Evolutionary conservation across 1,284 basidiomycete genomes (phyloP).

Genomic region (Boletus semigastroideus): DNA sequence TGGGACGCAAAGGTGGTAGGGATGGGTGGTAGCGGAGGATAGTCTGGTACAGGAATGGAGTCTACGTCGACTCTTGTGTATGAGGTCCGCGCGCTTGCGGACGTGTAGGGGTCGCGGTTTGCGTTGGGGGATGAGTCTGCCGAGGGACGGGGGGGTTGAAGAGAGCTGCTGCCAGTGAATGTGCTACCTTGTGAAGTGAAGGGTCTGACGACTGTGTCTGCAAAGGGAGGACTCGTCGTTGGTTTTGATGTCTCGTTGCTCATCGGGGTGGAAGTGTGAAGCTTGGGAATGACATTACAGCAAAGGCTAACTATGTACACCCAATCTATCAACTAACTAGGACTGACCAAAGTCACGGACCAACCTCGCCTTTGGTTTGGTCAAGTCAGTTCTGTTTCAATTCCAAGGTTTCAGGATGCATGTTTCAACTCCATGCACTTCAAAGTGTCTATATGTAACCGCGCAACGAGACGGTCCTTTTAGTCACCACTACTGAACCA

Average conservation of each 20-base stretch:
- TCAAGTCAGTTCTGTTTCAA: too few species aligned
- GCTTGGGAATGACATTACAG: too few species aligned
- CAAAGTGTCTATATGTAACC: too few species aligned
- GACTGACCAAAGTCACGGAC: too few species aligned
- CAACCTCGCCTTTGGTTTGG: too few species aligned
- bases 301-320: too few species aligned
- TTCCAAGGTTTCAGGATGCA: too few species aligned
- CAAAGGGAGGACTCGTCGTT: conserved; percentile 18
- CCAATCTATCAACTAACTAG: too few species aligned
- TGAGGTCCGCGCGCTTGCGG: conserved; percentile 34
- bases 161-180: conserved; percentile 3
- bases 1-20: conserved; percentile 2
- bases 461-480: too few species aligned
- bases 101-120: conserved; percentile 22
- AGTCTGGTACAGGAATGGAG: conserved; percentile 14
- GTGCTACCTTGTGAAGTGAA: conserved; percentile 30
- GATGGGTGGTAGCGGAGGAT: conserved; percentile 25
- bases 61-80: conserved; percentile 33
- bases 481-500: too few species aligned
- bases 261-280: background rate
- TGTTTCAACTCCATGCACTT: too few species aligned
- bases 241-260: background rate
- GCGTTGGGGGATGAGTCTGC: conserved; percentile 1
- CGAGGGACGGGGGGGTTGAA: conserved; percentile 16
- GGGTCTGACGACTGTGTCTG: conserved; percentile 28